A percentile compares a stretch with the other conserved stretches of the same genome.
Evolutionary conservation across 2,329 filamentous ascomycete genomes (phyloP).

Genomic region (Phialocephala subalpina): DNA sequence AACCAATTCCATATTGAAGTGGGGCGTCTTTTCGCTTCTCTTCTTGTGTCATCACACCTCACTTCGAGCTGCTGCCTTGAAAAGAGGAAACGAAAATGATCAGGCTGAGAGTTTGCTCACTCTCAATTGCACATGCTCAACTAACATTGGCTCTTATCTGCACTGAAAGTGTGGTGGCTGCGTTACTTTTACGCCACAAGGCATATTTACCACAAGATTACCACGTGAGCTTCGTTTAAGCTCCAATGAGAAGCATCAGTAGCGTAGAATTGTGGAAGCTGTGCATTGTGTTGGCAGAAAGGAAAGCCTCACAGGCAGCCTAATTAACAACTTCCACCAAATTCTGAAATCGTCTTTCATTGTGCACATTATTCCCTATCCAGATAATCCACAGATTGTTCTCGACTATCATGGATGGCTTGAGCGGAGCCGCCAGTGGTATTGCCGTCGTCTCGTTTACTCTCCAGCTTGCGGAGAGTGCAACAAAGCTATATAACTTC

Average conservation of each 20-base stretch:
- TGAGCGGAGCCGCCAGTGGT: slow-evolving; percentile 13
- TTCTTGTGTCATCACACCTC: too few relatives aligned
- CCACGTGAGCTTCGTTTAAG: too few relatives aligned
- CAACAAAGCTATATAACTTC: slow-evolving; percentile 13
- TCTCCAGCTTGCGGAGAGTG: slow-evolving; percentile 11
- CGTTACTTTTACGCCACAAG: too few relatives aligned
- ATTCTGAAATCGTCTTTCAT: not conserved
- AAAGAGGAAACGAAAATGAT: too few relatives aligned
- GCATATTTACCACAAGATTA: too few relatives aligned
- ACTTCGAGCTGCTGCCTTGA: too few relatives aligned
- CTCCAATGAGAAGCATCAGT: not conserved
- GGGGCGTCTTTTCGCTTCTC: too few relatives aligned
- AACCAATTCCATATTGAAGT: too few relatives aligned
- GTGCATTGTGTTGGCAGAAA: not conserved
- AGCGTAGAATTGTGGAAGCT: slow-evolving; percentile 2
- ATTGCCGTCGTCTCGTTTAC: slow-evolving; percentile 15
- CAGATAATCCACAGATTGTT: not conserved
- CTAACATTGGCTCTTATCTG: too few relatives aligned
- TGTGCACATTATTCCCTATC: not conserved
- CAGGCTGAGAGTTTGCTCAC: too few relatives aligned
- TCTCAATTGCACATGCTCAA: too few relatives aligned
- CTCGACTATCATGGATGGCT: slow-evolving; percentile 9
- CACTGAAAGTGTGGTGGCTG: too few relatives aligned
- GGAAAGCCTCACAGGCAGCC: not conserved
- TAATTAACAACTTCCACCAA: not conserved